Percentiles rank a stretch among this genome's conserved stretches.
phyloP scores from a whole-genome alignment of 169 alveolate species.

The Cryptosporidium bovis region DNA sequence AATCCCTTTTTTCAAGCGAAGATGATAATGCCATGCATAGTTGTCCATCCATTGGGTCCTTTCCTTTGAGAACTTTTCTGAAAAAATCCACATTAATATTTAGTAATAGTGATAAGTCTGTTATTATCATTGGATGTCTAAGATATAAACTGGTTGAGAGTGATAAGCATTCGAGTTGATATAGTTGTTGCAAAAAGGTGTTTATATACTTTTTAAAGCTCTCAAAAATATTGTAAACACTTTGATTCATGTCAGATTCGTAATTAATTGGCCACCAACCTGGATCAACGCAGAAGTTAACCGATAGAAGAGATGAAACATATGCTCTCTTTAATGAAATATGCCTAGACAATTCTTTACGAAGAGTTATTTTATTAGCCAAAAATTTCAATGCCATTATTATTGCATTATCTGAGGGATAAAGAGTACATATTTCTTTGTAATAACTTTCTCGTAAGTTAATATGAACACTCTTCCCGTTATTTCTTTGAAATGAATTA shows the following conservation, averaged over 20 bases:
- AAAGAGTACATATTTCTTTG: slow-evolving; percentile 65
- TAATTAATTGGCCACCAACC: slow-evolving; percentile 34
- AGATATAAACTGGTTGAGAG: slow-evolving; percentile 42
- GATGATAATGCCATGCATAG: slow-evolving; percentile 68
- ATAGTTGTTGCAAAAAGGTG: slow-evolving; percentile 22
- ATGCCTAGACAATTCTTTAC: slow-evolving; percentile 31
- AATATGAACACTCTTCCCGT: not conserved
- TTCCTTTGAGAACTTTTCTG: slow-evolving; percentile 67
- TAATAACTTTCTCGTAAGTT: slow-evolving; percentile 15
- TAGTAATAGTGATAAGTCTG: not conserved
- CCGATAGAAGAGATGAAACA: slow-evolving; percentile 11
- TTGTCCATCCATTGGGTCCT: slow-evolving; percentile 73
- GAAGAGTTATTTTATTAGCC: slow-evolving; percentile 4
- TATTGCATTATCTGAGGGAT: slow-evolving; percentile 27
- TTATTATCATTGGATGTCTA: slow-evolving; percentile 36
- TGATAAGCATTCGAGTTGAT: slow-evolving; percentile 56
- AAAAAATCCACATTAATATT: slow-evolving; percentile 47
- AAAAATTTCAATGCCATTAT: slow-evolving; percentile 1
- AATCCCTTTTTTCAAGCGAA: slow-evolving; percentile 41
- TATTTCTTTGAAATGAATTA: not conserved
- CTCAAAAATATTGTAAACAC: not conserved
- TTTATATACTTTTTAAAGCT: slow-evolving; percentile 5
- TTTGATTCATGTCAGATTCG: not conserved
- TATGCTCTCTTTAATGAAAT: slow-evolving; percentile 25
- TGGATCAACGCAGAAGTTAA: slow-evolving; percentile 30